A percentile compares a stretch with the other conserved stretches of the same genome.
phyloP scores from a whole-genome alignment of 441 rosid genomes.

The Jatropha multifida region DNA sequence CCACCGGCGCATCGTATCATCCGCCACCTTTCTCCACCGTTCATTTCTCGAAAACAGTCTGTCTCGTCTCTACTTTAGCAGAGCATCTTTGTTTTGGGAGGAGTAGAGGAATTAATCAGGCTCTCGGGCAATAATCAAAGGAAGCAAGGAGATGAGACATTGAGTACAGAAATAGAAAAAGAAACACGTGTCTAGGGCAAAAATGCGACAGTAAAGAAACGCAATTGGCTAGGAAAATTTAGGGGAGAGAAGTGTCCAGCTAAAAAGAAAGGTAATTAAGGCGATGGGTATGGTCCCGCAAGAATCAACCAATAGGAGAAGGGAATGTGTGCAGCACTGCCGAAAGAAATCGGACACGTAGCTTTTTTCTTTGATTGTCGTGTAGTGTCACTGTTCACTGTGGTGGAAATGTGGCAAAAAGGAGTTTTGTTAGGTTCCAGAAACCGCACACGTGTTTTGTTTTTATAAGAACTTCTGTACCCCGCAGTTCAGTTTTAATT shows the following conservation, averaged over 20 bases:
- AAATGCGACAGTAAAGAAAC: not conserved
- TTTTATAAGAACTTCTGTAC: slow-evolving; percentile 6
- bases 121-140: slow-evolving; percentile 39
- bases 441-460: slow-evolving; percentile 35
- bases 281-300: slow-evolving; percentile 11
- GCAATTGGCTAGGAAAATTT: slow-evolving; percentile 31
- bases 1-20: slow-evolving; percentile 34
- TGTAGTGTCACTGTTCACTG: slow-evolving; percentile 18
- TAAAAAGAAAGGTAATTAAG: too few species aligned
- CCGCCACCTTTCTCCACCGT: slow-evolving; percentile 34
- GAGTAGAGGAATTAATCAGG: too few species aligned
- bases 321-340: slow-evolving; percentile 31
- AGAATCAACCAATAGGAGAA: slow-evolving; percentile 5
- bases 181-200: slow-evolving; percentile 61
- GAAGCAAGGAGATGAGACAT: not conserved
- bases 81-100: not conserved
- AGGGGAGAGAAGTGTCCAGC: not conserved
- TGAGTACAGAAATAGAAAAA: not conserved
- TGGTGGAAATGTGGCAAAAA: slow-evolving; percentile 21
- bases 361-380: not conserved
- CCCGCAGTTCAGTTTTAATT: not conserved
- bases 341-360: slow-evolving; percentile 36
- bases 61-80: slow-evolving; percentile 17
- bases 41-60: slow-evolving; percentile 27
- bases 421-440: slow-evolving; percentile 35